Conservation (phyloP, 352 stramenopile genomes). For the Lagenidium sp. region DNA sequence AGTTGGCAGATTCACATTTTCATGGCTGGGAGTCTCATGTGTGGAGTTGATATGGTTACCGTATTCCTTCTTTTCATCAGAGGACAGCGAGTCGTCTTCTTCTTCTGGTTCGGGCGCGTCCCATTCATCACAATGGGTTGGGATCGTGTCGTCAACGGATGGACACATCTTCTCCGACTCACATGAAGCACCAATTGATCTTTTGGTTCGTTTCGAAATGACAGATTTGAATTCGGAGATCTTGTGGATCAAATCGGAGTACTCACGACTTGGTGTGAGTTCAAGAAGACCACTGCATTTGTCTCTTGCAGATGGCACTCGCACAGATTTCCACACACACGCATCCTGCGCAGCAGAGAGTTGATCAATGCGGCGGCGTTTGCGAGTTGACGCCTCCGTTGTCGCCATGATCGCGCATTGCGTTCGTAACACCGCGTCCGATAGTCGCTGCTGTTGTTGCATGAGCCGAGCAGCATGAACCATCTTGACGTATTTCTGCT, state of each 20-base stretch:
- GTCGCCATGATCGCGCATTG: constrained; percentile 49
- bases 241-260: not conserved
- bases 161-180: not conserved
- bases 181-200: too few species aligned
- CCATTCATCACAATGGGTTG: not conserved
- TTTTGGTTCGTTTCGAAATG: too few species aligned
- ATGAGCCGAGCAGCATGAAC: constrained; percentile 26
- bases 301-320: not conserved
- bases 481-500: constrained; percentile 35
- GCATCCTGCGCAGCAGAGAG: constrained; percentile 32
- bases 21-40: too few species aligned
- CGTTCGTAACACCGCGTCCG: constrained; percentile 40
- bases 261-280: not conserved
- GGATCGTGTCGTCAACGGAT: not conserved
- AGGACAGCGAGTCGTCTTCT: too few species aligned
- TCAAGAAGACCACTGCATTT: not conserved
- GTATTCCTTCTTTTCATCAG: not conserved
- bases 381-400: constrained; percentile 16
- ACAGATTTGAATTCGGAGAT: too few species aligned
- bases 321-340: constrained; percentile 7
- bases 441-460: constrained; percentile 50
- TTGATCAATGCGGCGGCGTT: constrained; percentile 36
- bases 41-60: not conserved
- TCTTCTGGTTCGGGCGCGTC: not conserved
- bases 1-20: too few species aligned